phyloP scores from a whole-genome alignment of 805 yeast genomes.

The Lachancea thermotolerans region DNA sequence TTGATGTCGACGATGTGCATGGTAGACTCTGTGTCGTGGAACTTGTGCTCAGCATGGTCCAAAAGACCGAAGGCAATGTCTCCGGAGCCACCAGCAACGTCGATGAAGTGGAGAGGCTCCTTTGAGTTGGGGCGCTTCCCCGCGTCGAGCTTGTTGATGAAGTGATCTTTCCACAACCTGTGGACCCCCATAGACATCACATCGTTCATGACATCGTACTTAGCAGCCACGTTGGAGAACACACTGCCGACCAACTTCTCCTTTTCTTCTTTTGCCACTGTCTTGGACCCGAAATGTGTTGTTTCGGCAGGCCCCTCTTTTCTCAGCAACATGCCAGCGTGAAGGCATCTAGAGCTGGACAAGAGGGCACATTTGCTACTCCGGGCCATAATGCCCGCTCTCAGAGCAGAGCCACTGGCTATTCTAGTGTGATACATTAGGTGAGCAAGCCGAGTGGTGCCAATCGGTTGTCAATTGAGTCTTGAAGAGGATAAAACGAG shows the following conservation, averaged over 20 bases:
- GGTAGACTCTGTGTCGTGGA: conserved; percentile 64
- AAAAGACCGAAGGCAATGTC: conserved; percentile 94
- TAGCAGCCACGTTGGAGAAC: conserved; percentile 89
- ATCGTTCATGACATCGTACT: conserved; percentile 95
- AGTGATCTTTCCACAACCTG: conserved; percentile 89
- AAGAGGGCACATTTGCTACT: not conserved
- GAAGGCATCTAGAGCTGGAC: conserved; percentile 1
- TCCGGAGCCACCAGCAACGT: conserved; percentile 98
- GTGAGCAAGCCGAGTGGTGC: not conserved
- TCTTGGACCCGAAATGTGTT: conserved; percentile 91
- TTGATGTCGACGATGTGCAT: conserved; percentile 95
- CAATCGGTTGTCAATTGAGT: no score
- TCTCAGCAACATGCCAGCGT: not conserved
- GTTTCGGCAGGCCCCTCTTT: conserved; percentile 29
- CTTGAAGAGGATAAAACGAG: no score
- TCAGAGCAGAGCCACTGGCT: not conserved
- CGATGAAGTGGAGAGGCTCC: conserved; percentile 78
- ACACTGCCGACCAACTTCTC: conserved; percentile 80
- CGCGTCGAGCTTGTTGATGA: conserved; percentile 82
- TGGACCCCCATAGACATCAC: conserved; percentile 96
- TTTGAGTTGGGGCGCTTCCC: conserved; percentile 81
- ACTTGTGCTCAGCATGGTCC: conserved; percentile 78
- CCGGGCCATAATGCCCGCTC: not conserved
- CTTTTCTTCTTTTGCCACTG: conserved; percentile 73
- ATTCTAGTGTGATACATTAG: not conserved